Evolutionary conservation across 176 grass and related monocot genomes (phyloP).

Genomic region (Cocos nucifera): DNA sequence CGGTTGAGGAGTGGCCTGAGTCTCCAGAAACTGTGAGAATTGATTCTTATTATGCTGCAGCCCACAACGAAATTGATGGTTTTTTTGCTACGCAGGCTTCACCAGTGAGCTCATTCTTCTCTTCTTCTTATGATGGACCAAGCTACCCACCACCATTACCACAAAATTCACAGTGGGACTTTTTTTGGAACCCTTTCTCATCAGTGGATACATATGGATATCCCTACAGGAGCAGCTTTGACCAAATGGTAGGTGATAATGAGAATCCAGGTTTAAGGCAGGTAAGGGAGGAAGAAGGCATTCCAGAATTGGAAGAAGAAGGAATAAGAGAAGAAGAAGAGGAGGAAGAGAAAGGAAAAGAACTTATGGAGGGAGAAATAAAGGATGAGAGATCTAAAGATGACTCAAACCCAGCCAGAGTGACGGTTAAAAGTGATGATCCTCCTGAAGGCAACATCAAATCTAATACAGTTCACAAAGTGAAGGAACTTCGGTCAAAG

Average conservation of each 20-base stretch:
- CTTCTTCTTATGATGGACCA: constrained; percentile 46
- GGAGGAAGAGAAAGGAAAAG: constrained; percentile 19
- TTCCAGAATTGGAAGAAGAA: constrained; percentile 97
- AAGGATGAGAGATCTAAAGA: constrained; percentile 18
- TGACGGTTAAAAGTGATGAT: constrained; percentile 19
- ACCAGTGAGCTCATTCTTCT: constrained; percentile 25
- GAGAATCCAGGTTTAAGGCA: constrained; percentile 61
- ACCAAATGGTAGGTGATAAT: constrained; percentile 58
- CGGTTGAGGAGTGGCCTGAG: constrained; percentile 49
- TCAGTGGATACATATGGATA: constrained; percentile 35
- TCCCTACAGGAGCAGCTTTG: constrained; percentile 39
- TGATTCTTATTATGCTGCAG: constrained; percentile 45
- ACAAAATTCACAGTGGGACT: constrained; percentile 79
- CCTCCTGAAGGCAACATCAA: constrained; percentile 22
- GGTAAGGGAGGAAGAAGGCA: constrained; percentile 84
- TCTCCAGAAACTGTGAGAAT: constrained; percentile 31
- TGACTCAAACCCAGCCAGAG: constrained; percentile 31
- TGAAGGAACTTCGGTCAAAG: constrained; percentile 53
- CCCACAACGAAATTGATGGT: constrained; percentile 36
- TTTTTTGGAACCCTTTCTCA: constrained; percentile 73
- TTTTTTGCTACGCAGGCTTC: constrained; percentile 29
- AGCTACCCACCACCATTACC: constrained; percentile 44
- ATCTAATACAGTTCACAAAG: constrained; percentile 35
- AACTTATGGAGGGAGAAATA: constrained; percentile 23
- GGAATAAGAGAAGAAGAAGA: background rate